Evolutionary conservation across 2,329 filamentous ascomycete genomes (phyloP), one percentile per base, ranked within the genome.

Genomic region (Nannizziopsis arthrosporioides): DNA sequence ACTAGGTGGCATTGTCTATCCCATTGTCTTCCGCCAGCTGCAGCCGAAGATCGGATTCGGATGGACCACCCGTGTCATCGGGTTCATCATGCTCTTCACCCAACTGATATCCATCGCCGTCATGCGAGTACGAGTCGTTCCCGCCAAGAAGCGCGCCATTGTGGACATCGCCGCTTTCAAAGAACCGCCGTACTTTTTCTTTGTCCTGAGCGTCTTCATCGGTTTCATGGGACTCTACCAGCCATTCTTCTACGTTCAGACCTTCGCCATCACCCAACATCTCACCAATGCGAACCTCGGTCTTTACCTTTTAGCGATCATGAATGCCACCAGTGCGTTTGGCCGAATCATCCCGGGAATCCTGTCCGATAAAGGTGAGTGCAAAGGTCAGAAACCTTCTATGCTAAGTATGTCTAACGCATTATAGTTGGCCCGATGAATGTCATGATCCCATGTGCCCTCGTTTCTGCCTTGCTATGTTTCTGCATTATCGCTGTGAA

Each of bases 281-380:
- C 38, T 40, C 44, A 46, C 50, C 54, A 68, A 2, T 68, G 72
- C 0, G 61, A 39, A 39, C 27, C 19, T 84, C 1, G 76, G 77
- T 0, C 81, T 78, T 55, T 85, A 83, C 57, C 68, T 85, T 11
- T 65, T 85, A 2, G 74, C 81, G 1, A 78, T 85, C 52, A 68
- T 84, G 55, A 85, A 85, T 58, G 76, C 72, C 0, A 75, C 78
- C 1, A 79, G 75, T 0, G 72, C 73, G 0, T 70, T 77, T 15
- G 79, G 78, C 0, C 74, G 78, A 12, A 70, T 81, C 39, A 63
- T 76, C 2, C 77, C 79, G 0, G 77, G 76, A 2, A 63, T 78
- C 36, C 55, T 82, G 15, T 77, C 74, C 0, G 78, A 82, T 53
- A 73, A 72, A 49, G 36, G 42, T 44, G 17, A 44, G 42, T 36